Percentiles rank a stretch among this genome's conserved stretches.
phyloP scores from a whole-genome alignment of 192 early-diverging fungal species.

The Bifiguratus adelaidae region DNA sequence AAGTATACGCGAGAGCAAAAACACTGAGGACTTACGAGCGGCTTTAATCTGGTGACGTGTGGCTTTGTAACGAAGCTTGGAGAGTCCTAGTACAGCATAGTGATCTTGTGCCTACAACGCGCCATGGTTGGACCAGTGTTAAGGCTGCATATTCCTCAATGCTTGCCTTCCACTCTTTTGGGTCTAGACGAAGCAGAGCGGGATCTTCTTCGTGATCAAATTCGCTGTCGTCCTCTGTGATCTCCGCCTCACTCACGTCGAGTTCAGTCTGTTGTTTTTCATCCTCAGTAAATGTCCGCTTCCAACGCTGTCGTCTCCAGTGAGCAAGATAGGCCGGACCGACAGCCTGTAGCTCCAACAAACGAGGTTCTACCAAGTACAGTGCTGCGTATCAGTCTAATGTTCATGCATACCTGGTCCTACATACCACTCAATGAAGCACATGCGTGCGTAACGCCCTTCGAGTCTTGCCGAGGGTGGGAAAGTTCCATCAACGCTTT shows the following conservation, averaged over 20 bases:
- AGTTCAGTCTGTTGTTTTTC: constrained; percentile 28
- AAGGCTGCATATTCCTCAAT: background rate
- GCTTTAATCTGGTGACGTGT: constrained; percentile 64
- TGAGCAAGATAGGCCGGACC: constrained; percentile 26
- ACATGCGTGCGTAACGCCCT: too few relatives aligned
- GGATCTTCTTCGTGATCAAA: constrained; percentile 39
- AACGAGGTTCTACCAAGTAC: constrained; percentile 6
- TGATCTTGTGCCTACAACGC: constrained; percentile 54
- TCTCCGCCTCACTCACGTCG: constrained; percentile 23
- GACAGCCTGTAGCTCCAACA: constrained; percentile 22
- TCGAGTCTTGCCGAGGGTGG: too few relatives aligned
- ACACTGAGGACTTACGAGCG: constrained; percentile 27
- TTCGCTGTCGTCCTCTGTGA: constrained; percentile 24
- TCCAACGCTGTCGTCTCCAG: constrained; percentile 27
- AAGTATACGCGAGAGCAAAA: background rate
- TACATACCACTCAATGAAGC: too few relatives aligned
- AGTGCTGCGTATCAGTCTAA: too few relatives aligned
- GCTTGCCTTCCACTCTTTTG: constrained; percentile 61
- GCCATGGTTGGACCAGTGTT: too few relatives aligned
- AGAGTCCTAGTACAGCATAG: constrained; percentile 69
- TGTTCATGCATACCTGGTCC: too few relatives aligned
- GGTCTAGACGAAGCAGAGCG: constrained; percentile 55
- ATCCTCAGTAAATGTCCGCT: constrained; percentile 35
- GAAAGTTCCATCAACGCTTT: too few relatives aligned
- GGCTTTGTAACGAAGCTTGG: constrained; percentile 51